Base-by-base conservation (phyloP, 306 rosid genomes). In the Begonia masoniana region DNA sequence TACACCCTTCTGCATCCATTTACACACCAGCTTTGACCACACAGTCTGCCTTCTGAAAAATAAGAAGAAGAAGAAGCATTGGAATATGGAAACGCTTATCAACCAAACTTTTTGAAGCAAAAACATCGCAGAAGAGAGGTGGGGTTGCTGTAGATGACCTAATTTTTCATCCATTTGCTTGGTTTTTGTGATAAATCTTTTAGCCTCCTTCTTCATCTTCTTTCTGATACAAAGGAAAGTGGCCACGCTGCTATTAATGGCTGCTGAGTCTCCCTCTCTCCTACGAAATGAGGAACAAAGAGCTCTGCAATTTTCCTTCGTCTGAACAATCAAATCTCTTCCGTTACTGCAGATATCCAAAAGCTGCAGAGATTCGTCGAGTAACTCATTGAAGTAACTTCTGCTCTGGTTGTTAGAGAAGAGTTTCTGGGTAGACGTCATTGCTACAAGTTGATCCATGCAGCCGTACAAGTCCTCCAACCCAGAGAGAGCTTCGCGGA, bases 221-320 rank as follows among this genome's bases (percentile, higher is more conserved):
- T 68, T 85, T 2, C 69, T 53, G 49, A 78, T 80, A 10, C 58
- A 59, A 10, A 9, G 59, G 61, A 76, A 82, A 70, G 63, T 66
- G 0, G 67, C 64, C 5, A 78, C 53, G 48, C 68, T 62, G 26
- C 2, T 75, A 49, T 72, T 81, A 58, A 80, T 42, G 17, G 47
- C 51, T 2, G 47, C 51, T 4, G 82, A 72, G 45, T 76, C 77
- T 3, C 79, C 81, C 57, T 76, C 82, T 68, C 87, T 76, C 54
- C 95, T 77, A 26, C 95, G 52, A 4, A 89, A 64, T 39, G 82
- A 55, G 58, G 89, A 82, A 13, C 74, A 78, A 74, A 89, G 82
- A 15, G 71, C 45, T 59, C 58, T 61, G 53, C 68, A 77, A 55
- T 74, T 63, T 68, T 76, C 87, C 52, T 74, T 79, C 50, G 77